phyloP scores from a whole-genome alignment of 768 basidiomycete genomes.

The Boletus huronensis region DNA sequence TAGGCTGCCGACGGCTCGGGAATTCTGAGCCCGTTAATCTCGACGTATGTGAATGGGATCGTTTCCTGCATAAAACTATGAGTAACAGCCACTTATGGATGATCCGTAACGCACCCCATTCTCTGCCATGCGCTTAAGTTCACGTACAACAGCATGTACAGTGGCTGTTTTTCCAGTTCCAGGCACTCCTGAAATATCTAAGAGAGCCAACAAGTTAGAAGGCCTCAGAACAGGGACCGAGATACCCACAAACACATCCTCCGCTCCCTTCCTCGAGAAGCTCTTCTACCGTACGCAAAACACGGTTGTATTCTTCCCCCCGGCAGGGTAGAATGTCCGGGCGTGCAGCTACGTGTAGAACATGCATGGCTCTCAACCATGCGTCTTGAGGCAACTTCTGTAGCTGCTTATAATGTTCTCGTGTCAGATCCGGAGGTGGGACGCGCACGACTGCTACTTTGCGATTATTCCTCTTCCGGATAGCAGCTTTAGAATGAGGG shows the following conservation, averaged over 20 bases:
- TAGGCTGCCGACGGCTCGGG: conserved; percentile 94
- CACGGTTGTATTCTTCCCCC: conserved; percentile 76
- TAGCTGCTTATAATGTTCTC: conserved; percentile 37
- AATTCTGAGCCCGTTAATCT: conserved; percentile 94
- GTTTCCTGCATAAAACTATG: conserved; percentile 58
- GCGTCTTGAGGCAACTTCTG: conserved; percentile 66
- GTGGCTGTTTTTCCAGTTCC: conserved; percentile 99
- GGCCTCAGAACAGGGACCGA: not conserved
- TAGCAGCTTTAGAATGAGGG: conserved; percentile 70
- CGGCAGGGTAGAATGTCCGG: conserved; percentile 89
- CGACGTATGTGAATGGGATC: conserved; percentile 92
- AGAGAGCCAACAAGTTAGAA: conserved; percentile 2
- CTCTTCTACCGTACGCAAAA: conserved; percentile 75
- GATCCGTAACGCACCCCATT: conserved; percentile 51
- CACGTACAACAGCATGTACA: conserved; percentile 87
- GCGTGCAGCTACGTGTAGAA: conserved; percentile 88
- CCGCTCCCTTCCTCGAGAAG: conserved; percentile 90
- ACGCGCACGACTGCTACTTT: conserved; percentile 31
- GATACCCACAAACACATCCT: conserved; percentile 83
- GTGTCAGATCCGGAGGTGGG: conserved; percentile 34
- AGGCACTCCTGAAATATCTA: conserved; percentile 98
- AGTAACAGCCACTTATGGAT: not conserved
- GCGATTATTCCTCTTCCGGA: conserved; percentile 42
- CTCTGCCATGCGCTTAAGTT: conserved; percentile 86
- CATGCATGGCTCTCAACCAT: conserved; percentile 85